A percentile compares a stretch with the other conserved stretches of the same genome.
phyloP scores from a whole-genome alignment of 2,329 filamentous ascomycete species.

The Alternaria metachromatica region DNA sequence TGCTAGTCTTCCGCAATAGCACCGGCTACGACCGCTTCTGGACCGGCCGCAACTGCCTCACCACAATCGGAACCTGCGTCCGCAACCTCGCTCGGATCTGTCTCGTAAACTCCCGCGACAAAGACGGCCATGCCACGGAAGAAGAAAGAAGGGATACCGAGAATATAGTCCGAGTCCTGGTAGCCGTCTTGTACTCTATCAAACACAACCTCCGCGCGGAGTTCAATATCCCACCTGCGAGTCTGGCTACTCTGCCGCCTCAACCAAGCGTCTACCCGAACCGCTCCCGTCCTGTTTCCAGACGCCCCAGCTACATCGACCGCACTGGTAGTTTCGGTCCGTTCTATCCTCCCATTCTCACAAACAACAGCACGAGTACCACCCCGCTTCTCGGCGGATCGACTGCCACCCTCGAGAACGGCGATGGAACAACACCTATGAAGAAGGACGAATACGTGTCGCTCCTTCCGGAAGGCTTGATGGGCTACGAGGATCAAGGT shows the following conservation, averaged over 20 bases:
- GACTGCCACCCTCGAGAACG: conserved; percentile 27
- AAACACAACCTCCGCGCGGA: conserved; percentile 70
- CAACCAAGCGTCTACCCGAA: conserved; percentile 21
- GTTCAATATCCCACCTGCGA: conserved; percentile 56
- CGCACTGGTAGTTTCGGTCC: conserved; percentile 8
- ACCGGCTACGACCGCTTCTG: conserved; percentile 71
- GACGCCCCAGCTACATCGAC: conserved; percentile 40
- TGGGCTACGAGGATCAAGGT: conserved; percentile 63
- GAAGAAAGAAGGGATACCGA: conserved; percentile 64
- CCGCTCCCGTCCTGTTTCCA: conserved; percentile 22
- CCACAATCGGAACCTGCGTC: conserved; percentile 63
- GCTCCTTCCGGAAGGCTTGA: conserved; percentile 58
- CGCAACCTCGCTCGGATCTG: conserved; percentile 66
- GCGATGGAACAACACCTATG: conserved; percentile 39
- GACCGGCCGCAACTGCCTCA: conserved; percentile 65
- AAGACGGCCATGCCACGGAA: conserved; percentile 27
- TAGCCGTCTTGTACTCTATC: conserved; percentile 68
- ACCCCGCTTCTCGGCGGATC: conserved; percentile 29
- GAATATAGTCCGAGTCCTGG: conserved; percentile 62
- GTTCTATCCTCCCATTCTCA: conserved; percentile 1
- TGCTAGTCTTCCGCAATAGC: conserved; percentile 71
- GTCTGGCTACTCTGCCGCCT: conserved; percentile 28
- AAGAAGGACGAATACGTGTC: conserved; percentile 58
- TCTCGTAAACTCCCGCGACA: conserved; percentile 54
- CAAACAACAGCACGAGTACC: conserved; percentile 17